phyloP scores from a whole-genome alignment of 345 rosid species.

The Rhodamnia rubescens region DNA sequence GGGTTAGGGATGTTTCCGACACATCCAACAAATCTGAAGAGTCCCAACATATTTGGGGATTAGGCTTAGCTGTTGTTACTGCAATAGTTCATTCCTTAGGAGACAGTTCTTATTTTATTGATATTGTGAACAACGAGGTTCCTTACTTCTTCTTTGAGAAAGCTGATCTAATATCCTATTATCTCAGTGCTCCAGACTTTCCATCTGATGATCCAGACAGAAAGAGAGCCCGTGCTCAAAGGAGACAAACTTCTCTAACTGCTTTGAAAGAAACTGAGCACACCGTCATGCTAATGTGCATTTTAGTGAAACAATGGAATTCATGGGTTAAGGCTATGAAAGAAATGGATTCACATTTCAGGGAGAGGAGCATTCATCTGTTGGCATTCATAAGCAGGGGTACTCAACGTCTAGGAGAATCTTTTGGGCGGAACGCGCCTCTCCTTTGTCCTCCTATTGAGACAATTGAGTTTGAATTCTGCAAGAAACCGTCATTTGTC shows the following conservation, averaged over 20 bases:
- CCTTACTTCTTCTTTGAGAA: constrained; percentile 65
- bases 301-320: constrained; percentile 51
- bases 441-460: constrained; percentile 49
- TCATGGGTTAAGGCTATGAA: constrained; percentile 66
- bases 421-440: constrained; percentile 29
- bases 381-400: constrained; percentile 84
- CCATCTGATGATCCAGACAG: constrained; percentile 56
- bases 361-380: constrained; percentile 77
- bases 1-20: constrained; percentile 16
- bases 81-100: constrained; percentile 73
- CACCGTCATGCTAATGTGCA: constrained; percentile 72
- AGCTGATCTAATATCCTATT: constrained; percentile 50
- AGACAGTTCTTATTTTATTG: constrained; percentile 28
- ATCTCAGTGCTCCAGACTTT: constrained; percentile 60
- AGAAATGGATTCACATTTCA: constrained; percentile 62
- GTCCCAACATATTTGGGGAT: constrained; percentile 62
- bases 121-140: constrained; percentile 47
- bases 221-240: constrained; percentile 55
- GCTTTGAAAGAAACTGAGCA: constrained; percentile 79
- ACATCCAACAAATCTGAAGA: constrained; percentile 37
- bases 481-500: constrained; percentile 45
- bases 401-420: constrained; percentile 47
- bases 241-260: constrained; percentile 48
- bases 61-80: constrained; percentile 68
- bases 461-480: constrained; percentile 58